phyloP scores from a whole-genome alignment of 352 stramenopile genomes.

The Phytophthora hibernalis region DNA sequence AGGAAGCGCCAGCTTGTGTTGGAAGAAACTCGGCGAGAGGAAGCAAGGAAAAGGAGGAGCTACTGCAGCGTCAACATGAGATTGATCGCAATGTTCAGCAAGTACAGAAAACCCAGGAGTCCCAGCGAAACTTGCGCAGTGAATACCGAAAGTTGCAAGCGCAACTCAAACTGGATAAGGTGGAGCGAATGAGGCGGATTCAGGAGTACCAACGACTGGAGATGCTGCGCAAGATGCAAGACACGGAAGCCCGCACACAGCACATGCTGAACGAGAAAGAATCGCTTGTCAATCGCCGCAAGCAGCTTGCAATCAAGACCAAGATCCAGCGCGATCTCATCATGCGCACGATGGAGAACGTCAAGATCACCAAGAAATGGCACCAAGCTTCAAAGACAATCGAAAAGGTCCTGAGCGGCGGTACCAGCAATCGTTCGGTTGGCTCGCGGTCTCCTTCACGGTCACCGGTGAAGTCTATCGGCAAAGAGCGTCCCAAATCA shows the following conservation, averaged over 20 bases:
- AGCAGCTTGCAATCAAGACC: slow-evolving; percentile 77
- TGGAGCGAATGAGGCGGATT: slow-evolving; percentile 92
- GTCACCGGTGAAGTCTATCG: slow-evolving; percentile 42
- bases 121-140: slow-evolving; percentile 81
- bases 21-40: slow-evolving; percentile 73
- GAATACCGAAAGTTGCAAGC: slow-evolving; percentile 86
- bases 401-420: slow-evolving; percentile 68
- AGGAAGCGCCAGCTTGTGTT: slow-evolving; percentile 75
- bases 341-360: slow-evolving; percentile 88
- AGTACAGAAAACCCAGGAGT: slow-evolving; percentile 70
- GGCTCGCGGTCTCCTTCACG: slow-evolving; percentile 50
- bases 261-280: slow-evolving; percentile 87
- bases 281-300: slow-evolving; percentile 78
- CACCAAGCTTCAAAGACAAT: slow-evolving; percentile 81
- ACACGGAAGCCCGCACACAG: slow-evolving; percentile 83
- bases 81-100: slow-evolving; percentile 76
- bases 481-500: slow-evolving; percentile 59
- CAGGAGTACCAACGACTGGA: slow-evolving; percentile 93
- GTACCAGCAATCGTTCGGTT: slow-evolving; percentile 28
- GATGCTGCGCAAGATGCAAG: slow-evolving; percentile 86
- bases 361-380: slow-evolving; percentile 92
- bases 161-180: slow-evolving; percentile 90
- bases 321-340: slow-evolving; percentile 92
- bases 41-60: slow-evolving; percentile 77
- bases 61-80: slow-evolving; percentile 70